These are phyloP conservation scores for Eutrema heterophyllum DNA, from an alignment of 345 rosid species.

Conservation along the genomic window DNA sequence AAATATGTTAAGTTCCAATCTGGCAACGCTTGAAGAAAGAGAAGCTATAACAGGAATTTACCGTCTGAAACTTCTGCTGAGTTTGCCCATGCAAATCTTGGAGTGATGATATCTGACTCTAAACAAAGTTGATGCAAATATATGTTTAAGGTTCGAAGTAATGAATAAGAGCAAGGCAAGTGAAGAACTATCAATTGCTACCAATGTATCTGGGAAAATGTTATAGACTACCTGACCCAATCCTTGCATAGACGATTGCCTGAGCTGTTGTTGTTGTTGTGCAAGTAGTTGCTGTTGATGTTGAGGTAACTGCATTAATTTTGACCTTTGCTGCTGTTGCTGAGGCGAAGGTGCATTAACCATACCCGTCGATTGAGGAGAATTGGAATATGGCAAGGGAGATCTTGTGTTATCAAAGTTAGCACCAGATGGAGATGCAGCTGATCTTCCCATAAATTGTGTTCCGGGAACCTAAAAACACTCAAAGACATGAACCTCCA, in stretches of 20 bases:
- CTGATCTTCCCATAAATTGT: slow-evolving; percentile 71
- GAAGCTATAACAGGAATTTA: slow-evolving; percentile 24
- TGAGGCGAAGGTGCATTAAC: slow-evolving; percentile 88
- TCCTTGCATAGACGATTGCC: slow-evolving; percentile 72
- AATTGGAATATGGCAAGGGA: slow-evolving; percentile 82
- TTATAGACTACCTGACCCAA: slow-evolving; percentile 56
- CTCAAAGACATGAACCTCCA: slow-evolving; percentile 9
- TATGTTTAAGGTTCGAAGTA: not conserved
- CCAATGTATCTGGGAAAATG: not conserved
- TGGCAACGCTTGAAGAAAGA: not conserved
- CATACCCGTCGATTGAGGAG: slow-evolving; percentile 83
- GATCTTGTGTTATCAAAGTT: slow-evolving; percentile 75
- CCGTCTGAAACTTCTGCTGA: slow-evolving; percentile 72
- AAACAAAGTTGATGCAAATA: slow-evolving; percentile 10
- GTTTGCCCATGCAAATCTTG: slow-evolving; percentile 71
- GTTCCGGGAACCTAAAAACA: slow-evolving; percentile 59
- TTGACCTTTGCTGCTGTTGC: slow-evolving; percentile 71
- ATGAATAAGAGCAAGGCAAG: not conserved
- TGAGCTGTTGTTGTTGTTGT: slow-evolving; percentile 62
- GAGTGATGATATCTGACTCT: slow-evolving; percentile 57
- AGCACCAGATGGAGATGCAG: slow-evolving; percentile 77
- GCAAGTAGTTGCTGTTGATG: slow-evolving; percentile 77
- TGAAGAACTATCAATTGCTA: not conserved
- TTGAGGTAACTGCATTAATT: slow-evolving; percentile 67
- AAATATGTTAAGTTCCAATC: not conserved